A percentile compares a stretch with the other conserved stretches of the same genome.
phyloP scores from a whole-genome alignment of 805 yeast species.

The Wickerhamiella shivajii region DNA sequence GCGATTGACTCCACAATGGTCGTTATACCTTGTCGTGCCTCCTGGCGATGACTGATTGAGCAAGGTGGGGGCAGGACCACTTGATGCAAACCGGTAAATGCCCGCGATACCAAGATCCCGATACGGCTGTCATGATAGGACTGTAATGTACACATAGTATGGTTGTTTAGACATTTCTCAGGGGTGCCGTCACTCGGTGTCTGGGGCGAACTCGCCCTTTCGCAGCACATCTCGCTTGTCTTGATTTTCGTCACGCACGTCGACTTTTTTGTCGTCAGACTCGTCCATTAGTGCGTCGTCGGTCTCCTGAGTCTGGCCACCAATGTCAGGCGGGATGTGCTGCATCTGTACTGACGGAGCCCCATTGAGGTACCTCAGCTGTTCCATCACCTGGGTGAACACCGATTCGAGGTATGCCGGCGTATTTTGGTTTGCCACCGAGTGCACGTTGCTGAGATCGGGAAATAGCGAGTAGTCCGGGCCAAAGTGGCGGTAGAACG shows the following conservation, averaged over 20 bases:
- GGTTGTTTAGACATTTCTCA: background rate
- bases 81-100: too few relatives aligned
- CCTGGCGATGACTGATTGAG: too few relatives aligned
- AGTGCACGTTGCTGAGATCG: constrained; percentile 54
- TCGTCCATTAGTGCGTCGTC: constrained; percentile 26
- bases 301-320: constrained; percentile 27
- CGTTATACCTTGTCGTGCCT: too few relatives aligned
- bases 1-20: too few relatives aligned
- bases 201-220: constrained; percentile 2
- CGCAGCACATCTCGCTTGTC: constrained; percentile 1
- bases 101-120: too few relatives aligned
- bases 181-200: background rate
- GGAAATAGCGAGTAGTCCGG: constrained; percentile 91
- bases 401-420: constrained; percentile 72
- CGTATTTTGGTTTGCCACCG: constrained; percentile 48
- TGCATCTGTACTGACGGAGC: constrained; percentile 94
- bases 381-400: constrained; percentile 61
- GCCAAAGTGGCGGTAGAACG: constrained; percentile 70
- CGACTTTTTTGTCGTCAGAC: constrained; percentile 15
- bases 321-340: constrained; percentile 62
- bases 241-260: constrained; percentile 2
- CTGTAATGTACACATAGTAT: constrained; percentile 2
- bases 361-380: constrained; percentile 63
- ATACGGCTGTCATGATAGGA: too few relatives aligned
- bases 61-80: too few relatives aligned